Conservation (phyloP, 768 basidiomycete genomes). For the Neoboletus magnificus region DNA sequence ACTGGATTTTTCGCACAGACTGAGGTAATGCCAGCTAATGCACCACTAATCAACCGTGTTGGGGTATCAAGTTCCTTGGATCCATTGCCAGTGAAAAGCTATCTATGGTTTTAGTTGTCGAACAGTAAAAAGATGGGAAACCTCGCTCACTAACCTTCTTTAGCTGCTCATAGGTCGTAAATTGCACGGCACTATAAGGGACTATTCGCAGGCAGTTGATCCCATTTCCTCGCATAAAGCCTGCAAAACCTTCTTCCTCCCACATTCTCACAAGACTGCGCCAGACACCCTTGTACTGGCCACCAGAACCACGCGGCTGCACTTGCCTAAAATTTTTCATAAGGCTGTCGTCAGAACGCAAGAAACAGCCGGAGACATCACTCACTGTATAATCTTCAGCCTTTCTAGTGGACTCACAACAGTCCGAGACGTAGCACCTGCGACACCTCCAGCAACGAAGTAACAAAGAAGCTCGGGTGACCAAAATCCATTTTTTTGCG, state of each 20-base stretch:
- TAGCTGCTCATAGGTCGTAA: conserved; percentile 85
- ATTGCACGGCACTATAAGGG: conserved; percentile 88
- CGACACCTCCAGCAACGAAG: conserved; percentile 53
- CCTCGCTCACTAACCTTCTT: conserved; percentile 59
- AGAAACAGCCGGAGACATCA: conserved; percentile 9
- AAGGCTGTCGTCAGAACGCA: conserved; percentile 1
- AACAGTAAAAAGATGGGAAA: background rate
- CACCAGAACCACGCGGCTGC: conserved; percentile 62
- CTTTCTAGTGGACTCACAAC: conserved; percentile 91
- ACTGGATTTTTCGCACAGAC: conserved; percentile 63
- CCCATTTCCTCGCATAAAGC: conserved; percentile 92
- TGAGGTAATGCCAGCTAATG: conserved; percentile 89
- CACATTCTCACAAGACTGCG: conserved; percentile 80
- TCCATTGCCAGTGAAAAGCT: conserved; percentile 73
- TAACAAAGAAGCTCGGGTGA: conserved; percentile 39
- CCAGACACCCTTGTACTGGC: conserved; percentile 83
- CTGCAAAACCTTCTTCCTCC: conserved; percentile 88
- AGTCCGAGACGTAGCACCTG: conserved; percentile 74
- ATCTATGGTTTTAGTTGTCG: conserved; percentile 28
- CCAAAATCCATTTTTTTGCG: conserved; percentile 29
- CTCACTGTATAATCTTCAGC: conserved; percentile 95
- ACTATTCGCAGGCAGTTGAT: conserved; percentile 92
- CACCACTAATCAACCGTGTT: conserved; percentile 80
- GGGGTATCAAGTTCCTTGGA: conserved; percentile 82
- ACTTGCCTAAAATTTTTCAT: conserved; percentile 63